Base-by-base conservation (phyloP, 768 basidiomycete genomes). In the Amanita polypyramis region DNA sequence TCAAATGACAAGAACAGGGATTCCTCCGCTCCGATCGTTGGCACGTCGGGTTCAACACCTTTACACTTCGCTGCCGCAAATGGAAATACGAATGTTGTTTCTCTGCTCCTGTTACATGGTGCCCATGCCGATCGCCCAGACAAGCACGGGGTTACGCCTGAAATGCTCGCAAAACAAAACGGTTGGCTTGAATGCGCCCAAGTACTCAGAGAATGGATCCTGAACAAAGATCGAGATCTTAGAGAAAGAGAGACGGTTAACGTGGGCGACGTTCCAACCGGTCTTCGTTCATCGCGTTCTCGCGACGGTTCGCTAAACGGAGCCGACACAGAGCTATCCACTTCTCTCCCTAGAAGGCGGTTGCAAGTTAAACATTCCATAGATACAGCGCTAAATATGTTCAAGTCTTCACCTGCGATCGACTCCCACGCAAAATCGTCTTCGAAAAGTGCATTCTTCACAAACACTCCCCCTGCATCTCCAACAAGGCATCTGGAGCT, bases 51-150 rank as follows among this genome's bases (percentile, higher is more conserved):
- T 27, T 85, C 86, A 3, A 96, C 95, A 0, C 91, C 96, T 0
- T 80, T 98, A 20, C 96, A 99, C 62, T 99, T 97, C 61, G 95
- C 96, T 11, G 86, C 93, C 29, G 93, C 95, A 23, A 93, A 96
- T 57, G 94, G 94, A 2, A 90, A 99, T 65, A 77, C 77, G 25
- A 65, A 72, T 20, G 80, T 93, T 55, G 79, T 92, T 38, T 74
- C 72, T 51, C 78, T 85, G 30, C 80, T 99, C 36, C 80, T 99
- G 33, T 76, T 83, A 14, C 81, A 80, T 53, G 93, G 93, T 41
- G 96, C 95, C 6, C 74, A 79, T 50, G 79, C 92, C 17, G 73
- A 84, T 62, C 78, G 81, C 37, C 62, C 82, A 4, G 95, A 99
- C 68, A 99, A 98, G 62, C 85, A 92, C 65, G 92, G 91, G 4